Conservation (phyloP, 805 yeast species). For the Sungouiella thailandica region DNA sequence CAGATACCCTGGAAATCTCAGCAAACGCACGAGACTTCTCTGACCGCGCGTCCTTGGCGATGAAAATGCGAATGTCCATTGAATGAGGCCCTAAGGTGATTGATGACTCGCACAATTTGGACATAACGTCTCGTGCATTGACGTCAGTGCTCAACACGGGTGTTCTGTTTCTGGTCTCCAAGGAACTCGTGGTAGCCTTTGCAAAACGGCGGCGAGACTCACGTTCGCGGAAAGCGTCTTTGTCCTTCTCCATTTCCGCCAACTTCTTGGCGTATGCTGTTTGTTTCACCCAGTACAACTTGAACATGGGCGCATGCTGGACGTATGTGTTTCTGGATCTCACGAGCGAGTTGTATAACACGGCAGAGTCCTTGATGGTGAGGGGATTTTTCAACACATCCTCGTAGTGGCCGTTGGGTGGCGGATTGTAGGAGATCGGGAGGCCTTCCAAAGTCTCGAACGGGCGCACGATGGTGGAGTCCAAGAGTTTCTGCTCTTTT, state of each 20-base stretch:
- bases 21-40: constrained; percentile 41
- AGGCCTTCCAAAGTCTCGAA: constrained; percentile 60
- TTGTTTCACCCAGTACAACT: constrained; percentile 75
- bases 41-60: constrained; percentile 75
- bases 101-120: constrained; percentile 74
- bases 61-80: constrained; percentile 71
- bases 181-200: constrained; percentile 14
- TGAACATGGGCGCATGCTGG: constrained; percentile 69
- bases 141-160: constrained; percentile 36
- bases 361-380: constrained; percentile 67
- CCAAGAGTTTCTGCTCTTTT: constrained; percentile 33
- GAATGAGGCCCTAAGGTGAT: constrained; percentile 78
- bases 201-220: constrained; percentile 14
- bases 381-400: constrained; percentile 58
- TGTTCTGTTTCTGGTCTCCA: constrained; percentile 18
- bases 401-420: constrained; percentile 52
- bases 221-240: constrained; percentile 12
- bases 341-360: constrained; percentile 63
- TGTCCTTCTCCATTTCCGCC: constrained; percentile 30
- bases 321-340: constrained; percentile 56
- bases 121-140: constrained; percentile 80
- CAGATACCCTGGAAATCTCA: constrained; percentile 10
- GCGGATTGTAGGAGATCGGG: constrained; percentile 61
- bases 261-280: constrained; percentile 48
- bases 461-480: constrained; percentile 46